Base-by-base conservation (phyloP, 1,139 yeast genomes). In the Neolecta irregularis region DNA sequence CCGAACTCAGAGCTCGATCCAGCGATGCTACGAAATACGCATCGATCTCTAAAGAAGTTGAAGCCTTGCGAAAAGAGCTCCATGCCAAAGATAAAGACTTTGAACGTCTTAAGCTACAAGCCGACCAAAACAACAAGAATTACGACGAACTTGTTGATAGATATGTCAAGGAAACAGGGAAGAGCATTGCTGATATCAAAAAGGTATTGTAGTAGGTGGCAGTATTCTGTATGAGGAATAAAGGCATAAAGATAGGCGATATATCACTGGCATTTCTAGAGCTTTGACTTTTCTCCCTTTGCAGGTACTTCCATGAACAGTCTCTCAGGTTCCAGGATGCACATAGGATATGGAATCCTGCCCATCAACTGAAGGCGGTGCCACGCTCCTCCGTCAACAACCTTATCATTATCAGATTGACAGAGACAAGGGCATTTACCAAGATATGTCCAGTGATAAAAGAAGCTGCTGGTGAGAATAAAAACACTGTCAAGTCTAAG, bases 401-500 rank as follows among this genome's bases (percentile, higher is more conserved):
- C n/a, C n/a, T n/a, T n/a, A n/a, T n/a, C n/a, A n/a, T n/a, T n/a
- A n/a, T n/a, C n/a, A n/a, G n/a, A n/a, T n/a, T n/a, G n/a, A n/a
- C n/a, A n/a, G n/a, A n/a, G 8, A 85, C 94, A 9, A n/a, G n/a
- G n/a, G n/a, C n/a, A n/a, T n/a, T n/a, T n/a, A 81, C 76, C 31
- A 70, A 62, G 17, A 75, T 61, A 2, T 81, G 72, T 11, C 96
- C 96, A 8, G 77, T 72, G 24, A 85, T 66, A 53, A 74, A 85
- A 11, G 63, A 50, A 4, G 88, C 80, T 3, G 94, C 93, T 2
- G 76, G 75, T 23, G 93, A 77, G 50, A 85, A 77, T 46, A 85
- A 60, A 53, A 64, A 85, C 1, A 79, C 32, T 3, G 37, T 26
- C 11, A 30, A 30, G 23, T 23, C 28, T n/a, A 30, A 4, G 8